phyloP scores from a whole-genome alignment of 2,329 filamentous ascomycete species.

The Verticillium alfalfae region DNA sequence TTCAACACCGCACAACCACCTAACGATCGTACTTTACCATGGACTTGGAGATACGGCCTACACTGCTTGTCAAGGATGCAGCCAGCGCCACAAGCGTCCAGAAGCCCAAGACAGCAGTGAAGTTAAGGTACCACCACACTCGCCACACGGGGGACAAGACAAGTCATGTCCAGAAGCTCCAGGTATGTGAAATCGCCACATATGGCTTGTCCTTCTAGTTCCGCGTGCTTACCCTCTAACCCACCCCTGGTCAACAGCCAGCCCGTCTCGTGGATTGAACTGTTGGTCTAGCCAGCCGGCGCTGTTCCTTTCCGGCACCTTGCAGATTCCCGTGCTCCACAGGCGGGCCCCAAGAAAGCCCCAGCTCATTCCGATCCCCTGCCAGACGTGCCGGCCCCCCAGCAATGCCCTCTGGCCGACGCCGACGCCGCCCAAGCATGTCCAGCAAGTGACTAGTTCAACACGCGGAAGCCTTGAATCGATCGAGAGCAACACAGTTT shows the following conservation, averaged over 20 bases:
- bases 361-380: slow-evolving; percentile 9
- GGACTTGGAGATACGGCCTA: not conserved
- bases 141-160: not conserved
- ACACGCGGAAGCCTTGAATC: slow-evolving; percentile 11
- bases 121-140: not conserved
- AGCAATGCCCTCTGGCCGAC: not conserved
- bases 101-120: no score
- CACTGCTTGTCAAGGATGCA: not conserved
- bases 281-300: slow-evolving; percentile 2
- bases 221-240: not conserved
- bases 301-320: slow-evolving; percentile 13
- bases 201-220: not conserved
- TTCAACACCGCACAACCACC: no score
- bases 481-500: slow-evolving; percentile 3
- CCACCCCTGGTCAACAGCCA: not conserved
- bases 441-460: not conserved
- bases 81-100: not conserved
- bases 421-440: not conserved
- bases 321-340: slow-evolving; percentile 12
- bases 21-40: not conserved
- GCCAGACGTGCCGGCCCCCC: not conserved
- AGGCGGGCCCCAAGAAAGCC: slow-evolving; percentile 2
- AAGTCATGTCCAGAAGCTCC: not conserved
- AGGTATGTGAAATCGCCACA: not conserved
- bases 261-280: not conserved